Conservation (phyloP, 169 alveolate genomes). For the Eimeria sp. region DNA sequence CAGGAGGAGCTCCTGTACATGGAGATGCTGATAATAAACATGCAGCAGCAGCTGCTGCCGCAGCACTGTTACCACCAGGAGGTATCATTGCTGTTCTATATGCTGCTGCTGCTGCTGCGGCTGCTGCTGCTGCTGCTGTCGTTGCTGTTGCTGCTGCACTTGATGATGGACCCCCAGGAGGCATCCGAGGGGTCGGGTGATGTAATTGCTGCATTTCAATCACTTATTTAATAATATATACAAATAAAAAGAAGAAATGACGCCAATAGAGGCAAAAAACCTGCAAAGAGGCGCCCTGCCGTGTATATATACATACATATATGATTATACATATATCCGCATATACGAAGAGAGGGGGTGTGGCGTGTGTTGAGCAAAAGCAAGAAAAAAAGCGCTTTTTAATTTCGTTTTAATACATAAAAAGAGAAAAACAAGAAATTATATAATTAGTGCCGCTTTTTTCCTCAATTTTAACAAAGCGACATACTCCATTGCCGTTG, state of each 20-base stretch:
- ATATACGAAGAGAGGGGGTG: constrained; percentile 4
- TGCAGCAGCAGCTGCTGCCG: background rate
- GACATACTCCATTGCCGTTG: constrained; percentile 3
- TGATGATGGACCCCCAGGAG: background rate
- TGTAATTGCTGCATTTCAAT: background rate
- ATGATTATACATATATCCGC: too few species aligned
- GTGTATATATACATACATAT: constrained; percentile 8
- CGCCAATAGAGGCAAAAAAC: background rate
- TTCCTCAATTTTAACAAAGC: background rate
- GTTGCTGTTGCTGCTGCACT: background rate
- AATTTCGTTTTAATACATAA: background rate
- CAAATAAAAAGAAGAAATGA: background rate
- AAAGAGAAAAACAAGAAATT: background rate
- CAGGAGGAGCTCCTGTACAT: background rate
- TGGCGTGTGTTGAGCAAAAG: background rate
- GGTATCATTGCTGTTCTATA: background rate
- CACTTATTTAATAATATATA: background rate
- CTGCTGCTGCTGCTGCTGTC: background rate
- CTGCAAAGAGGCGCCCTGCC: background rate
- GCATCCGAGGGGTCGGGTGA: background rate
- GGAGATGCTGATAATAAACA: background rate
- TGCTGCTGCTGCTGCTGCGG: constrained; percentile 2
- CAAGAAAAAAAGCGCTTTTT: background rate
- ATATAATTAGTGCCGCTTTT: background rate
- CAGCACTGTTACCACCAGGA: background rate